phyloP scores from a whole-genome alignment of 2,329 filamentous ascomycete genomes.

The Triangularia verruculosa region DNA sequence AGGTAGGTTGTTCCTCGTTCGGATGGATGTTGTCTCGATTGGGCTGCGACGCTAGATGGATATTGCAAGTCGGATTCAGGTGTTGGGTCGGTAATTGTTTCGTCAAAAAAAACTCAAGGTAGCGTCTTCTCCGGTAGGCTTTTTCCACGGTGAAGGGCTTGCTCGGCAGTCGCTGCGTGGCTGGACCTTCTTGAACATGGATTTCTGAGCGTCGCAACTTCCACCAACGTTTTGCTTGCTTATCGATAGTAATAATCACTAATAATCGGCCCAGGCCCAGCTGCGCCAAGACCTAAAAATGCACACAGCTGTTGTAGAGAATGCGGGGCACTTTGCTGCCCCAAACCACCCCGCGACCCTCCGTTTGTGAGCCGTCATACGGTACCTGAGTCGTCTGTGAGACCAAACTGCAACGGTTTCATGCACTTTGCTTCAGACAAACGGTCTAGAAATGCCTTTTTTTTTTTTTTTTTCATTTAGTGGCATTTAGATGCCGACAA shows the following conservation, averaged over 20 bases:
- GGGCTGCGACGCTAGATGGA: neutral
- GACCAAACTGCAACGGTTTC: neutral
- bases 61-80: neutral
- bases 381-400: neutral
- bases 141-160: neutral
- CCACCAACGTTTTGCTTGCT: neutral
- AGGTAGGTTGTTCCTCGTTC: neutral
- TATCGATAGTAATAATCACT: neutral
- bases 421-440: neutral
- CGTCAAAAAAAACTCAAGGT: too few relatives aligned
- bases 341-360: neutral
- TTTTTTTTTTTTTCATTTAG: neutral
- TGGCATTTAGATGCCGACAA: neutral
- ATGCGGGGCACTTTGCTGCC: neutral
- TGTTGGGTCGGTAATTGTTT: neutral
- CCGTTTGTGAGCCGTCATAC: neutral
- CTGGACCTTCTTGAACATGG: too few relatives aligned
- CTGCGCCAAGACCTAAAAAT: neutral
- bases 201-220: neutral
- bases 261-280: neutral
- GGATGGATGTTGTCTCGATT: neutral
- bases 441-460: neutral
- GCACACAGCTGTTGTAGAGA: neutral
- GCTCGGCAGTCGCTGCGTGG: too few relatives aligned
- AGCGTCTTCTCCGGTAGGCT: neutral